Percentiles rank a stretch among this genome's conserved stretches.
phyloP scores from a whole-genome alignment of 208 protist genomes.

The Naegleria fowleri region DNA sequence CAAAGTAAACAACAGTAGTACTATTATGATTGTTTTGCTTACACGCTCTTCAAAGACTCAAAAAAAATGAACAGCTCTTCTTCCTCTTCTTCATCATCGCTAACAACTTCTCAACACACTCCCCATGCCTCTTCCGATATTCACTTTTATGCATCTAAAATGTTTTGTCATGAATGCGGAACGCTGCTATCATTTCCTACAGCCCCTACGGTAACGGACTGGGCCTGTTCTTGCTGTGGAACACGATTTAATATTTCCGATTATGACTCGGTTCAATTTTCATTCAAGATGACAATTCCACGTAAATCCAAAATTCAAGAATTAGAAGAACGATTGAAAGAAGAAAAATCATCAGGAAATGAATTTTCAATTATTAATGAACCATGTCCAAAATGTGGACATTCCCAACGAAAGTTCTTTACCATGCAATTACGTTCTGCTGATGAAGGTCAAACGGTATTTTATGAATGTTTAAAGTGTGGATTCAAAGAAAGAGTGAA shows the following conservation, averaged over 20 bases:
- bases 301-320: background rate
- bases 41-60: no score
- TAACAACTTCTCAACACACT: background rate
- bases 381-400: conserved; percentile 43
- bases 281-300: background rate
- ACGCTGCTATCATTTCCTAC: background rate
- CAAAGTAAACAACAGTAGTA: no score
- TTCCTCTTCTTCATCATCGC: no score
- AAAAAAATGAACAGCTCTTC: background rate
- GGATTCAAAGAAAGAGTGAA: conserved; percentile 44
- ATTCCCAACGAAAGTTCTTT: conserved; percentile 45
- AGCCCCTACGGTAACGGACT: background rate
- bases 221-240: background rate
- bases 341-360: background rate
- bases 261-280: background rate
- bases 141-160: background rate
- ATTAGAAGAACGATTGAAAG: background rate
- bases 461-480: conserved; percentile 54
- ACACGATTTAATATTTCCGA: background rate
- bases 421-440: conserved; percentile 49
- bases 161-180: background rate
- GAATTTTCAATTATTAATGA: conserved; percentile 40
- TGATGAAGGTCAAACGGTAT: conserved; percentile 59
- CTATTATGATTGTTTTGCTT: no score
- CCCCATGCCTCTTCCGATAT: background rate